Percentiles rank a stretch among this genome's conserved stretches.
Conservation (phyloP, 169 alveolate genomes). For the Babesia gibsoni region DNA sequence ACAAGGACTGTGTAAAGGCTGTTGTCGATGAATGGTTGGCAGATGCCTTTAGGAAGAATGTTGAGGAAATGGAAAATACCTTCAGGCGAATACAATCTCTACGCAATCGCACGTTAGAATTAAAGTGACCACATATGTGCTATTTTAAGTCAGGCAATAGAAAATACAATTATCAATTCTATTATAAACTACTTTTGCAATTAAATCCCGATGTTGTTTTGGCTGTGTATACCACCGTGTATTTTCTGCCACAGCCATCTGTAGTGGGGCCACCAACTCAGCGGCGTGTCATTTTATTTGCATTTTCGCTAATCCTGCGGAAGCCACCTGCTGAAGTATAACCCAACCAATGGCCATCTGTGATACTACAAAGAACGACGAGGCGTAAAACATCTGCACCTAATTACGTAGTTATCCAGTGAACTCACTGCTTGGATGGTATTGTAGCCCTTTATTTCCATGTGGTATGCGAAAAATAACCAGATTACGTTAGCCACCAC, state of each 20-base stretch:
- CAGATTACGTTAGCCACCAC: conserved; percentile 34
- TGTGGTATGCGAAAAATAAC: conserved; percentile 47
- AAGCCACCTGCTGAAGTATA: background rate
- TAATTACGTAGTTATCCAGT: background rate
- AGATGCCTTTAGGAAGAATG: conserved; percentile 28
- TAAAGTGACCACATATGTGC: background rate
- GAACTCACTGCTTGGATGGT: conserved; percentile 28
- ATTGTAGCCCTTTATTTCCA: conserved; percentile 53
- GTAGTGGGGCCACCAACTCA: too few species aligned
- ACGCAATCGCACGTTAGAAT: conserved; percentile 11
- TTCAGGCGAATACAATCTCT: conserved; percentile 26
- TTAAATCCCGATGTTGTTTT: too few species aligned
- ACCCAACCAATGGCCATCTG: conserved; percentile 58
- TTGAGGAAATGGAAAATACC: conserved; percentile 33
- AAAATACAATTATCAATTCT: too few species aligned
- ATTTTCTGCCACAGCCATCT: too few species aligned
- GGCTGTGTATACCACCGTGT: too few species aligned
- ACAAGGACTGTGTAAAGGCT: conserved; percentile 32
- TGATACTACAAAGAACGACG: conserved; percentile 23
- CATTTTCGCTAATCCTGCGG: background rate
- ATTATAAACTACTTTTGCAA: too few species aligned
- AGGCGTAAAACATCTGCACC: conserved; percentile 36
- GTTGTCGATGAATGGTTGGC: conserved; percentile 50
- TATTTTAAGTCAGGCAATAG: too few species aligned
- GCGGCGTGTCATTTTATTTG: too few species aligned